phyloP scores from a whole-genome alignment of 257 asterid species.

The Craterostigma plantagineum region DNA sequence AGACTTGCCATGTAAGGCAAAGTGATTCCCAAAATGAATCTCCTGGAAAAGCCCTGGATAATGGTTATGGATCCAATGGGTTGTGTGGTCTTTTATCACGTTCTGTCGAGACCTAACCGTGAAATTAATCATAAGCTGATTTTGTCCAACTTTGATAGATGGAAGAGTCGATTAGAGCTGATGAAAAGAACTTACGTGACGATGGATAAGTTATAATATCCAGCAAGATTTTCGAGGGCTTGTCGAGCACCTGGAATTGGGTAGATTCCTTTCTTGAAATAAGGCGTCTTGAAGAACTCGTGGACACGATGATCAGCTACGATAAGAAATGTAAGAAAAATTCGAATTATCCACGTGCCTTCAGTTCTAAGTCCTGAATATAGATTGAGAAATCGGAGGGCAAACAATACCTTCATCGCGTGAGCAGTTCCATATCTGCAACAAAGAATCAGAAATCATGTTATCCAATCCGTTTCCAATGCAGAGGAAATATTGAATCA shows the following conservation, averaged over 20 bases:
- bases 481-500: too few relatives aligned
- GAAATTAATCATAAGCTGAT: too few relatives aligned
- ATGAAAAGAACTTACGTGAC: slow-evolving; percentile 71
- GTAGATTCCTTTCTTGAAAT: slow-evolving; percentile 62
- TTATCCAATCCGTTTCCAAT: neutral
- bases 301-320: slow-evolving; percentile 65
- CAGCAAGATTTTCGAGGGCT: slow-evolving; percentile 55
- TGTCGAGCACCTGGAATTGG: slow-evolving; percentile 92
- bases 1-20: slow-evolving; percentile 71
- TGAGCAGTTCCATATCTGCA: slow-evolving; percentile 95
- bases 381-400: neutral
- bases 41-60: slow-evolving; percentile 75
- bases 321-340: slow-evolving; percentile 18
- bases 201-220: slow-evolving; percentile 48
- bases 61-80: slow-evolving; percentile 74
- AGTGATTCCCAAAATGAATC: slow-evolving; percentile 92
- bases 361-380: neutral
- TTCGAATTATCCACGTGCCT: neutral
- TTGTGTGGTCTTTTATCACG: slow-evolving; percentile 77
- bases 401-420: slow-evolving; percentile 61
- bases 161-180: neutral
- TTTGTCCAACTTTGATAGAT: neutral
- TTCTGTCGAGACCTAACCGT: slow-evolving; percentile 93
- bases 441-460: slow-evolving; percentile 2
- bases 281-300: slow-evolving; percentile 77